Conservation (phyloP, 2,329 filamentous ascomycete species). For the Fusarium secorum region DNA sequence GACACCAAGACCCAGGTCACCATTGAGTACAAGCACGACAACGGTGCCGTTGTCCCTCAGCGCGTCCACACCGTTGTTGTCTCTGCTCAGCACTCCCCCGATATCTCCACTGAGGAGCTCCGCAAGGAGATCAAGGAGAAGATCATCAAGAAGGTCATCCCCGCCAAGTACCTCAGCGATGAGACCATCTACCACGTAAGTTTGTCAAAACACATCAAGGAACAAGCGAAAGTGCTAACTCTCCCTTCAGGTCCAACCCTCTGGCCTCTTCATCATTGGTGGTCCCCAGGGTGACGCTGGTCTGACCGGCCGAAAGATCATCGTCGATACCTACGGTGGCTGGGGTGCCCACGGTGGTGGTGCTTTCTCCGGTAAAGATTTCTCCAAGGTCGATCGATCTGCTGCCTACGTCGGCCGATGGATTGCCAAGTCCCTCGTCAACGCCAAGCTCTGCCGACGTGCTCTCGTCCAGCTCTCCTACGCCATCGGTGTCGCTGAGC, state of each 20-base stretch:
- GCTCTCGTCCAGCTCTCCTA: slow-evolving; percentile 98
- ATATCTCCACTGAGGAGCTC: slow-evolving; percentile 89
- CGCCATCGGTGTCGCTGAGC: slow-evolving; percentile 98
- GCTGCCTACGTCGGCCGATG: slow-evolving; percentile 97
- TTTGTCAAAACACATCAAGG: slow-evolving; percentile 26
- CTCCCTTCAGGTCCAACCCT: slow-evolving; percentile 81
- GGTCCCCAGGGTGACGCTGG: slow-evolving; percentile 98
- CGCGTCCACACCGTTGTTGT: slow-evolving; percentile 97
- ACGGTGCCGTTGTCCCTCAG: slow-evolving; percentile 88
- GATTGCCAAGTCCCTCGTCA: slow-evolving; percentile 98
- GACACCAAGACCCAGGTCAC: slow-evolving; percentile 99
- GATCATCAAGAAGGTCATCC: slow-evolving; percentile 96
- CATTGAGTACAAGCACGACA: slow-evolving; percentile 97
- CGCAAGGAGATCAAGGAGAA: slow-evolving; percentile 96
- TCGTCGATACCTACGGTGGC: slow-evolving; percentile 99
- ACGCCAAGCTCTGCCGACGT: slow-evolving; percentile 87
- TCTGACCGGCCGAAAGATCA: slow-evolving; percentile 98
- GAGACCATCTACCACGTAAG: slow-evolving; percentile 93
- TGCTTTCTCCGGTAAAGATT: slow-evolving; percentile 99
- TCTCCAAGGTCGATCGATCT: slow-evolving; percentile 99
- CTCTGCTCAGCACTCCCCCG: slow-evolving; percentile 90
- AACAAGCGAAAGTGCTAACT: slow-evolving; percentile 12
- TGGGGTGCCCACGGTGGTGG: slow-evolving; percentile 99
- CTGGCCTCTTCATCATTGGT: slow-evolving; percentile 98
- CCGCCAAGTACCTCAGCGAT: slow-evolving; percentile 89